Base-by-base conservation (phyloP, 805 yeast species). In the Huiozyma sinensis region DNA sequence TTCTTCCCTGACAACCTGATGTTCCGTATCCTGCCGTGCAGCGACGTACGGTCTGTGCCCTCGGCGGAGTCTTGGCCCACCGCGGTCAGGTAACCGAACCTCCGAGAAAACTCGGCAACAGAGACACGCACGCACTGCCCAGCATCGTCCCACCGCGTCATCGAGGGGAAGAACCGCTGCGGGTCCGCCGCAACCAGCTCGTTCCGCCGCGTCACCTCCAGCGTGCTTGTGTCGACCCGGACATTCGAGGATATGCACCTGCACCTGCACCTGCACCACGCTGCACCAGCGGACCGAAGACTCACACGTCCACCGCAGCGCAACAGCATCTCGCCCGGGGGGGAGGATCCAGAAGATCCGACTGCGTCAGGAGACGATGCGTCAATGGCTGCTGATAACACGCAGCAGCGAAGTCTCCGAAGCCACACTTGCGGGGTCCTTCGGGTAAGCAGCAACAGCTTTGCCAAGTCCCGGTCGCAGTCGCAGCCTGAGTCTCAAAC, bases 1-100 rank as follows among this genome's bases (percentile, higher is more conserved):
- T 57, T 58, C 43, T 57, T 61, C 11, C 66, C 66, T 7, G 63
- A 52, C 38, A 49, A 53, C 35, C 67, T 52, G 12, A 61, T 54
- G 32, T 50, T 52, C 34, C 47, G 53, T 38, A 63, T 53, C 27
- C 61, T 50, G 7, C 65, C 67, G 8, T 29, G 11, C 8, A 37
- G 1, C 27, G 9, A n/a, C 27, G n/a, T 17, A 12, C 11, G 33
- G 8, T 38, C 33, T 13, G 5, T 6, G 6, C 7, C 30, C 30
- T 28, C 13, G 6, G 5, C 13, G 24, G 10, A 1, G 3, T 28
- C 13, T 29, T 37, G 29, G 1, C n/a, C 12, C 12, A 8, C 29
- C 12, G 31, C 37, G 8, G 31, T 27, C 24, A 30, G 32, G 4
- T 11, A 11, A 7, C 10, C 38, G 28, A 29, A 17, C 24, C 11